Evolutionary conservation across 441 rosid genomes (phyloP), one percentile per base, ranked within the genome.

Genomic region (Cnidoscolus chayamansa): DNA sequence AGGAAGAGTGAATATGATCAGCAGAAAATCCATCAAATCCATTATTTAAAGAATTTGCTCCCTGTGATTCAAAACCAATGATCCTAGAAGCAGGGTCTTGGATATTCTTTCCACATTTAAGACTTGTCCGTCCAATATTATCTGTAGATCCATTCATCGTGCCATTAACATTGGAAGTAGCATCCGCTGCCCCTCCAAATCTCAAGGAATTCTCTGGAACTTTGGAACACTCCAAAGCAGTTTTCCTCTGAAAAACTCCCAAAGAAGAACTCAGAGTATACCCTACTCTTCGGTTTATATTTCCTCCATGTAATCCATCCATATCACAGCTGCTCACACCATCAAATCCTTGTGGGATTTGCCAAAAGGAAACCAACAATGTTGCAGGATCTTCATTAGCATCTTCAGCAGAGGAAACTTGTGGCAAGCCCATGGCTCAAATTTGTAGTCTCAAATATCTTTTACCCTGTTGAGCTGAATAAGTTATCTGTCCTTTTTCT

Each of bases 341-440:
- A 70, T 86, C 49, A 84, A 80, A 82, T 51, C 71, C 79, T 30
- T 80, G 81, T 0, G 89, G 82, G 78, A 89, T 85, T 75, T 81
- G 90, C 66, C 85, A 78, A 78, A 84, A 81, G 8, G 83, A 74
- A 76, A 77, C 79, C 67, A 75, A 59, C 3, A 86, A 67, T 59
- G 85, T 70, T 67, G 86, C 84, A 60, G 82, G 68, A 75, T 77
- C 80, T 81, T 75, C 96, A 68, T 83, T 74, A 19, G 75, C 78
- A 74, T 66, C 70, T 63, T 84, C 88, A 73, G 71, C 51, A 35
- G 96, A 83, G 83, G 90, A 82, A 79, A 86, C 83, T 75, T 86
- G 97, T 0, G 96, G 98, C 82, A 94, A 76, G 68, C 98, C 97
- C 97, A 92, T 94, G 43, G 67, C 83, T 54, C 72, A 72, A 76